Evolutionary conservation across 371 early-diverging fungal species (phyloP).

Genomic region (Funneliformis caledonium): DNA sequence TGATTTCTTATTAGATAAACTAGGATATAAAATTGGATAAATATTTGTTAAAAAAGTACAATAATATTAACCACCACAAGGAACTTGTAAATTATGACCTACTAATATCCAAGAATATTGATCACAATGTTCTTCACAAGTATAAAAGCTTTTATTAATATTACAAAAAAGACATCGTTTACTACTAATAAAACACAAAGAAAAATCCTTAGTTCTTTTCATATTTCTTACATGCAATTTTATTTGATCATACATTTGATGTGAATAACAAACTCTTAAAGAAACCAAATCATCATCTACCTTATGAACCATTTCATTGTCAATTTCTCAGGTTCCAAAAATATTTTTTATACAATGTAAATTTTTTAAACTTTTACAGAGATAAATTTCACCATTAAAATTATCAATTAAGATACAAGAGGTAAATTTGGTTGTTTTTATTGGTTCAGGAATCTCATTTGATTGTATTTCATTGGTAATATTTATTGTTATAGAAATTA

Average conservation of each 20-base stretch:
- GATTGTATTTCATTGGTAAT: too few species aligned
- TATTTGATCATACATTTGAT: conserved; percentile 18
- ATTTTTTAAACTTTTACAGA: neutral
- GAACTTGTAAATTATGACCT: neutral
- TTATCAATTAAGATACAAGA: neutral
- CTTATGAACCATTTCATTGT: neutral
- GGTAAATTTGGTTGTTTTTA: neutral
- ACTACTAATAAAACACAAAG: too few species aligned
- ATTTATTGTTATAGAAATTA: too few species aligned
- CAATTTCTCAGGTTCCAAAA: conserved; percentile 20
- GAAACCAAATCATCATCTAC: neutral
- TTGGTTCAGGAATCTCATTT: neutral
- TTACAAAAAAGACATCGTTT: conserved; percentile 19
- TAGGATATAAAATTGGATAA: neutral
- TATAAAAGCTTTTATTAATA: conserved; percentile 21
- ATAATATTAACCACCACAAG: neutral
- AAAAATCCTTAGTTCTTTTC: neutral
- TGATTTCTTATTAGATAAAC: neutral
- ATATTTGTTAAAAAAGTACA: neutral
- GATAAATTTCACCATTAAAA: neutral
- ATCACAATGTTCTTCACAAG: neutral
- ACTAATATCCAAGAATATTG: neutral
- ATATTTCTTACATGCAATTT: neutral
- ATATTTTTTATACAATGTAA: conserved; percentile 2
- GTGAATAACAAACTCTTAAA: conserved; percentile 1